Percentiles rank a stretch among this genome's conserved stretches.
Evolutionary conservation across 768 basidiomycete genomes (phyloP).

Genomic region (Phylloporus sp.): DNA sequence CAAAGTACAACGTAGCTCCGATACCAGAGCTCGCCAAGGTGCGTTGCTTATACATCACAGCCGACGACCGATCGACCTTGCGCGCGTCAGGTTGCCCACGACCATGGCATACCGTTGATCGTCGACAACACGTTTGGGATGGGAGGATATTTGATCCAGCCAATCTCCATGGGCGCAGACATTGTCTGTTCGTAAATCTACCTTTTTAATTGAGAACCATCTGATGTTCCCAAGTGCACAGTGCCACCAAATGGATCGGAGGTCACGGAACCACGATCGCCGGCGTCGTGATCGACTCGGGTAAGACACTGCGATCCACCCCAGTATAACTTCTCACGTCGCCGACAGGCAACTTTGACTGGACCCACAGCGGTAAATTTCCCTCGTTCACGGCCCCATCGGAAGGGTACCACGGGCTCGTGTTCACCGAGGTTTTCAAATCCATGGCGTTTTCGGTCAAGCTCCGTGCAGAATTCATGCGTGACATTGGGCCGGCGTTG

Average conservation of each 20-base stretch:
- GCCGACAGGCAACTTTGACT: slow-evolving; percentile 52
- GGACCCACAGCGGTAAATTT: slow-evolving; percentile 62
- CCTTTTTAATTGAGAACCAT: no score
- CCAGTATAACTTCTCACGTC: not conserved
- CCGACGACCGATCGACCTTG: not conserved
- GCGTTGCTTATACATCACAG: not conserved
- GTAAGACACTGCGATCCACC: slow-evolving; percentile 24
- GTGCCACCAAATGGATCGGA: slow-evolving; percentile 82
- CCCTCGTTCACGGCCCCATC: slow-evolving; percentile 69
- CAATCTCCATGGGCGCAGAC: slow-evolving; percentile 72
- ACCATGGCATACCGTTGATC: slow-evolving; percentile 66
- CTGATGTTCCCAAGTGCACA: slow-evolving; percentile 46
- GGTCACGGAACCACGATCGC: slow-evolving; percentile 78
- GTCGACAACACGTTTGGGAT: slow-evolving; percentile 80
- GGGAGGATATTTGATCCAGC: slow-evolving; percentile 62
- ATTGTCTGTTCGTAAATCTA: slow-evolving; percentile 48
- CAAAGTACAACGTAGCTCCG: slow-evolving; percentile 62
- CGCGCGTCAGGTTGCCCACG: slow-evolving; percentile 55
- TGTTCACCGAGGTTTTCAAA: slow-evolving; percentile 64
- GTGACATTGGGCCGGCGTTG: slow-evolving; percentile 60
- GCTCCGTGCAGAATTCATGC: slow-evolving; percentile 56
- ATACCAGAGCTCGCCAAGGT: slow-evolving; percentile 68
- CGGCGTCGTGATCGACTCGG: slow-evolving; percentile 69
- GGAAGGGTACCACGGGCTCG: slow-evolving; percentile 71
- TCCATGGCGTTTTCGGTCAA: slow-evolving; percentile 58